Percentiles rank a stretch among this genome's conserved stretches.
Conservation (phyloP, 1,139 yeast genomes). For the Yamadazyma atlantica region DNA sequence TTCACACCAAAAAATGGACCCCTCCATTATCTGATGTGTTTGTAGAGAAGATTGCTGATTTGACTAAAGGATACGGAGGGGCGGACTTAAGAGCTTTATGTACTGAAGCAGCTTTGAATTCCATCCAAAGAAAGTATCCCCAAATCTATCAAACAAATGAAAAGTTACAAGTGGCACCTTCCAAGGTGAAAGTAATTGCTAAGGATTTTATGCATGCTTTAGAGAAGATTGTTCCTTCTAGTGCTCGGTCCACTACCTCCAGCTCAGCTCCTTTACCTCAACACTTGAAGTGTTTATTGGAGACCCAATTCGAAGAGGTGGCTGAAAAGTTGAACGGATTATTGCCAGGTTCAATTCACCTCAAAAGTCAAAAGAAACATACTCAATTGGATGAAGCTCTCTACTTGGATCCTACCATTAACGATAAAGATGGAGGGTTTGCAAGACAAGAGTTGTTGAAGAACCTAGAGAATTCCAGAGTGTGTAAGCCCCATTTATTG, state of each 20-base stretch:
- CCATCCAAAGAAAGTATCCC: conserved; percentile 90
- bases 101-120: conserved; percentile 91
- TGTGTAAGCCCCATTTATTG: conserved; percentile 79
- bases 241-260: conserved; percentile 79
- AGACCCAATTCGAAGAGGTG: conserved; percentile 47
- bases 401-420: conserved; percentile 57
- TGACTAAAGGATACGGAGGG: conserved; percentile 97
- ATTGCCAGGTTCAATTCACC: conserved; percentile 54
- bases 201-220: conserved; percentile 85
- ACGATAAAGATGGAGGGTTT: conserved; percentile 68
- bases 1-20: conserved; percentile 88
- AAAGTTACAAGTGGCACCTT: conserved; percentile 72
- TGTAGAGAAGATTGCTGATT: conserved; percentile 64
- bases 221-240: conserved; percentile 87
- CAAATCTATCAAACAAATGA: conserved; percentile 82
- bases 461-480: conserved; percentile 60
- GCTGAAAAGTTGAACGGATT: conserved; percentile 51
- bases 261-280: conserved; percentile 80
- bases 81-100: conserved; percentile 94
- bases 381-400: conserved; percentile 71
- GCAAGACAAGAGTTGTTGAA: conserved; percentile 61
- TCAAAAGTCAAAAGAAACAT: conserved; percentile 39
- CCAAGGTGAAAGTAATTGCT: conserved; percentile 72
- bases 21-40: conserved; percentile 65
- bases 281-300: conserved; percentile 62